phyloP scores from a whole-genome alignment of 352 stramenopile species.

The Pythium oligandrum region DNA sequence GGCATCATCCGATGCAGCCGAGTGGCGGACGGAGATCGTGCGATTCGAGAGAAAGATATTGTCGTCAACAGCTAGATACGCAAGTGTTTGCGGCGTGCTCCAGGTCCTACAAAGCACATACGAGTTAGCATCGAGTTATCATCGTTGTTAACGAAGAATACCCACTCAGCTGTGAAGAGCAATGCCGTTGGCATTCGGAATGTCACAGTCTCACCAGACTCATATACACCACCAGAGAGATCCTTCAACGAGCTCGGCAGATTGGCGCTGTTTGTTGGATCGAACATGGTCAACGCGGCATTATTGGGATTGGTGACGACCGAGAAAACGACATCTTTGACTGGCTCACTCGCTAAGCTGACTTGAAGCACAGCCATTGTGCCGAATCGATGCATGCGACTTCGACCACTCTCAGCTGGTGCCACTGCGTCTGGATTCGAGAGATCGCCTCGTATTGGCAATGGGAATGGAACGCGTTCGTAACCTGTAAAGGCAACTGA shows the following conservation, averaged over 20 bases:
- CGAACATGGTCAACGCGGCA: conserved; percentile 28
- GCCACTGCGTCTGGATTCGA: conserved; percentile 23
- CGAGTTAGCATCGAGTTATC: not conserved
- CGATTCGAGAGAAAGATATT: conserved; percentile 52
- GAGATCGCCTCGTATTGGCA: conserved; percentile 42
- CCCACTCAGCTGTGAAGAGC: conserved; percentile 37
- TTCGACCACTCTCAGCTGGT: conserved; percentile 32
- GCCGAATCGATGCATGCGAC: conserved; percentile 53
- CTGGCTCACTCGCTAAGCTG: conserved; percentile 50
- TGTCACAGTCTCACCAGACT: conserved; percentile 23
- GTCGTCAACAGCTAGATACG: conserved; percentile 54
- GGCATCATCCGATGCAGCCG: conserved; percentile 22
- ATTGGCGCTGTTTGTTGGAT: conserved; percentile 27
- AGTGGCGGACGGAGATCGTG: conserved; percentile 33
- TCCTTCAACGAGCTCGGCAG: conserved; percentile 11
- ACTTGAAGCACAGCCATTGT: conserved; percentile 24
- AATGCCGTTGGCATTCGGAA: conserved; percentile 39
- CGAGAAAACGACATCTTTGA: conserved; percentile 37
- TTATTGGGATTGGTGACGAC: conserved; percentile 24
- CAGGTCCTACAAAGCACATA: conserved; percentile 32
- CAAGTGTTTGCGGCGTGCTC: conserved; percentile 43
- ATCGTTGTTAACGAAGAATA: not conserved
- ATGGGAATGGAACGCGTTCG: conserved; percentile 38
- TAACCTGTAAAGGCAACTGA: conserved; percentile 28
- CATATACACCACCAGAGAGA: conserved; percentile 36